Conservation (phyloP, 2,329 filamentous ascomycete species). For the Microsporum audouinii region DNA sequence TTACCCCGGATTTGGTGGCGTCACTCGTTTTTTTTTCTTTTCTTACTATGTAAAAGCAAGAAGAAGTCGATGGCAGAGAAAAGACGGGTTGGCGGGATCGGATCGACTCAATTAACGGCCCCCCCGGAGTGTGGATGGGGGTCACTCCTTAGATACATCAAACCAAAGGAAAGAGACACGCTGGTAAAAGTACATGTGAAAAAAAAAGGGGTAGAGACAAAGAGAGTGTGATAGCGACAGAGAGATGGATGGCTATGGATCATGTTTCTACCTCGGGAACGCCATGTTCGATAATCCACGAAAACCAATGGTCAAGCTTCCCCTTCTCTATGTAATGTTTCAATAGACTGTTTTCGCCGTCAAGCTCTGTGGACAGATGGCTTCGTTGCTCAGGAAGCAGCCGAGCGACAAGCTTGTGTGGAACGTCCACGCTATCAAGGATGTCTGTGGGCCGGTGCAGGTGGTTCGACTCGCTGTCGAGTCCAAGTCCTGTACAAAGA, state of each 20-base stretch:
- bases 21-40: background rate
- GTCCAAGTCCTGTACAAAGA: conserved; percentile 12
- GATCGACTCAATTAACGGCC: background rate
- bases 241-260: background rate
- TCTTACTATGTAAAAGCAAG: background rate
- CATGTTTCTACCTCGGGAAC: conserved; percentile 4
- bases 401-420: conserved; percentile 21
- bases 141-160: background rate
- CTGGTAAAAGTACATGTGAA: background rate
- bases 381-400: conserved; percentile 44
- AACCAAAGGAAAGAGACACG: background rate
- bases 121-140: background rate
- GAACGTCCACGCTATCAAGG: conserved; percentile 21
- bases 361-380: conserved; percentile 60
- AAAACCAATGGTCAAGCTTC: conserved; percentile 59
- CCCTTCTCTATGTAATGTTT: conserved; percentile 54
- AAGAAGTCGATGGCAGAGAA: background rate
- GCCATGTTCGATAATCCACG: conserved; percentile 24
- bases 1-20: conserved; percentile 2
- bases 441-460: conserved; percentile 10
- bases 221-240: background rate
- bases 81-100: too few relatives aligned
- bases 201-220: background rate
- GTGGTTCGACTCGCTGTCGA: conserved; percentile 6
- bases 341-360: conserved; percentile 58